A percentile compares a stretch with the other conserved stretches of the same genome.
phyloP scores from a whole-genome alignment of 2,329 filamentous ascomycete genomes.

The Curvularia verruculosa region DNA sequence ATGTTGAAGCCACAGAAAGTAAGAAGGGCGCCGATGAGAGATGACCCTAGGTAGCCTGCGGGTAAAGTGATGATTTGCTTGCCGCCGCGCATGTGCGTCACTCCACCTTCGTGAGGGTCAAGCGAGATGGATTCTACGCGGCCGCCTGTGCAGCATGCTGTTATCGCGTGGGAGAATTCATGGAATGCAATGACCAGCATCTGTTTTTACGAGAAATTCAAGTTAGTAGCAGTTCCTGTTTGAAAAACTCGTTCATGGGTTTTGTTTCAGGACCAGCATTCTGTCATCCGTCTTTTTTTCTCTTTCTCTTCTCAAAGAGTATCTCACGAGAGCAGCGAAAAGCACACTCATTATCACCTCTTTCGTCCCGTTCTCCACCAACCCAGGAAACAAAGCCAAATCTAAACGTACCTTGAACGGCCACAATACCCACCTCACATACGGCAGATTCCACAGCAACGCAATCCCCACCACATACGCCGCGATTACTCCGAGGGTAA shows the following conservation, averaged over 20 bases:
- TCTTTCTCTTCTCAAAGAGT: neutral
- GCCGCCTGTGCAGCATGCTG: constrained; percentile 74
- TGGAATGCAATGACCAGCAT: constrained; percentile 78
- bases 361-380: no score
- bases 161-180: constrained; percentile 77
- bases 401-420: constrained; percentile 70
- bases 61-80: constrained; percentile 73
- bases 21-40: constrained; percentile 75
- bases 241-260: no score
- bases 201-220: constrained; percentile 7
- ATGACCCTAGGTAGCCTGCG: constrained; percentile 78
- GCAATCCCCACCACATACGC: constrained; percentile 76
- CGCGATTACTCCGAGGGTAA: constrained; percentile 73
- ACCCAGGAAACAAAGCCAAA: neutral
- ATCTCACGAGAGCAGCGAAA: no score
- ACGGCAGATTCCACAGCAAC: constrained; percentile 79
- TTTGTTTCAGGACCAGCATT: neutral
- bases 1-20: constrained; percentile 84
- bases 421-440: constrained; percentile 76
- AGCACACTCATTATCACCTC: neutral
- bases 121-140: constrained; percentile 75
- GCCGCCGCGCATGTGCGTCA: constrained; percentile 78
- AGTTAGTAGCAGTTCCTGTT: neutral
- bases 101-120: constrained; percentile 77
- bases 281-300: neutral